Base-by-base conservation (phyloP, 345 rosid genomes). In the Iberis pinnata region DNA sequence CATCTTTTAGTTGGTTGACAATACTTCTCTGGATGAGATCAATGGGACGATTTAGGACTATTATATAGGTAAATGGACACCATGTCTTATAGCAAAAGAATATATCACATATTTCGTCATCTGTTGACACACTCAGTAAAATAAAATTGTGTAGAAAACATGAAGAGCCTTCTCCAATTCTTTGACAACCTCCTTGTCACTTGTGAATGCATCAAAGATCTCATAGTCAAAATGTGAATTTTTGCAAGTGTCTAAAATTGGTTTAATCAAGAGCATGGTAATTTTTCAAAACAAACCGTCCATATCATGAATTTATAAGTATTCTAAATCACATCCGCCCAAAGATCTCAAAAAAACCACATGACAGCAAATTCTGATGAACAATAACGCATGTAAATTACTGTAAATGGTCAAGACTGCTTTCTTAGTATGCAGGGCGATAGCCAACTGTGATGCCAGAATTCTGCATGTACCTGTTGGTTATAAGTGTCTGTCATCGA, bases 1-100 rank as follows among this genome's bases (percentile, higher is more conserved):
- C 95, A 54, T 76, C 83, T 65, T 92, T 92, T 47, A 92, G 80
- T 74, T 81, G 93, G 80, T 88, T 83, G 77, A 88, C 90, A 77
- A 69, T 67, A 67, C 82, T 72, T 83, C 98, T 81, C 98, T 88
- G 83, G 46, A 53, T 45, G 47, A 70, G 46, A 39, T 26, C 29
- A 27, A 7, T 52, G 43, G 37, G 22, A 29, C 4, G 18, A 47
- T 20, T 12, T 8, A 33, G 20, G 17, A 42, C 20, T 25, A 18
- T 33, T 20, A 17, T 10, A 36, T n/a, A 32, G n/a, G 53, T 32
- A 19, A 56, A 11, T 16, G 36, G 26, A 35, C 16, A 57, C 32
- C 37, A 36, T 45, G 12, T 58, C 26, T 36, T 58, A 58, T 31
- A 20, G 25, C 22, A 36, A 43, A 14, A 42, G 7, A 15, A 29